These are phyloP conservation scores for Colletotrichum sp. DNA, from an alignment of 2,329 filamentous ascomycete species.

Conservation along the genomic window DNA sequence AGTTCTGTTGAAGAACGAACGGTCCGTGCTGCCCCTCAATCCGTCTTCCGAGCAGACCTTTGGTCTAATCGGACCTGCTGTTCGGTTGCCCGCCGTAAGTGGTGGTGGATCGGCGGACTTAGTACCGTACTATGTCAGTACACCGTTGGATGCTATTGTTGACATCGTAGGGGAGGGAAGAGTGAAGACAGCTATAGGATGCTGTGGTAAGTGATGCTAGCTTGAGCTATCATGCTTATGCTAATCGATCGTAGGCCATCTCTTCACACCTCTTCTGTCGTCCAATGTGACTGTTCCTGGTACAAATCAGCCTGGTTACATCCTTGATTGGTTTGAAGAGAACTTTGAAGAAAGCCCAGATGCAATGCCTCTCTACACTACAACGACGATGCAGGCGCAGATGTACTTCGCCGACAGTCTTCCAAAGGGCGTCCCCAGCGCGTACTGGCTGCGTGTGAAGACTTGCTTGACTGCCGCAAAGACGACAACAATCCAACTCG, in stretches of 20 bases:
- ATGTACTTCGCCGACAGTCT: neutral
- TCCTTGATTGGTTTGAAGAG: neutral
- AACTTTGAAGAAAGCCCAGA: neutral
- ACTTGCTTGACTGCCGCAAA: slow-evolving; percentile 24
- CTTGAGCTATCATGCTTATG: neutral
- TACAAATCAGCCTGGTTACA: neutral
- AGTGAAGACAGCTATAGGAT: neutral
- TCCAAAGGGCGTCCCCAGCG: neutral
- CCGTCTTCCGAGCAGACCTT: neutral
- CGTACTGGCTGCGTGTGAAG: neutral
- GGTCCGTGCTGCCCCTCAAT: slow-evolving; percentile 57
- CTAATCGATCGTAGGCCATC: neutral
- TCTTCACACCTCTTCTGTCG: neutral
- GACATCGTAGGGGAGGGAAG: slow-evolving; percentile 11
- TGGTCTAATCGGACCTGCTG: slow-evolving; percentile 57
- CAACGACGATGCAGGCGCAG: neutral
- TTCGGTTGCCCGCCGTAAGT: slow-evolving; percentile 37
- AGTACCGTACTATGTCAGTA: slow-evolving; percentile 33
- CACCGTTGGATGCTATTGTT: slow-evolving; percentile 32
- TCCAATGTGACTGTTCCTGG: neutral
- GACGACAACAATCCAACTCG: slow-evolving; percentile 26
- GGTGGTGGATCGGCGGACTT: slow-evolving; percentile 37
- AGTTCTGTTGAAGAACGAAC: slow-evolving; percentile 71
- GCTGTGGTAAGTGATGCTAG: neutral
- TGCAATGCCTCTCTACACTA: neutral